A percentile compares a stretch with the other conserved stretches of the same genome.
These are phyloP conservation scores for Fistulinella prunicolor DNA, from an alignment of 768 basidiomycete genomes.

Conservation along the genomic window DNA sequence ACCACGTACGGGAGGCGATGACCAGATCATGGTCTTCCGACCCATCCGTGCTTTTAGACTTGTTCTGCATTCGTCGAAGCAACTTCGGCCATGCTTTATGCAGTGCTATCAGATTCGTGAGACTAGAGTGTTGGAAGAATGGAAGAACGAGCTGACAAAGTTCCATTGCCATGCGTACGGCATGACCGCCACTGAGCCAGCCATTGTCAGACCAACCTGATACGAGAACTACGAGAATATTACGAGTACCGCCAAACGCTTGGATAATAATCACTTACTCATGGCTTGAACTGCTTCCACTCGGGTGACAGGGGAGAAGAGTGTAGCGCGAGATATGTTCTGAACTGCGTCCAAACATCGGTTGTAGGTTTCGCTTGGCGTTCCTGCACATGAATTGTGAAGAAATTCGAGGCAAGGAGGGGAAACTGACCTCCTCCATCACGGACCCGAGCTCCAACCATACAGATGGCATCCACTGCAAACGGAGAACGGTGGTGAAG, in stretches of 20 bases:
- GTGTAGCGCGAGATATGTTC: slow-evolving; percentile 75
- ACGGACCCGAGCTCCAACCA: slow-evolving; percentile 87
- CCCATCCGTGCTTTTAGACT: slow-evolving; percentile 45
- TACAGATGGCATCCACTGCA: slow-evolving; percentile 88
- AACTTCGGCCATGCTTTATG: slow-evolving; percentile 90
- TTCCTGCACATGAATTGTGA: slow-evolving; percentile 42
- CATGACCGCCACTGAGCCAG: slow-evolving; percentile 94
- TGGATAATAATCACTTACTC: slow-evolving; percentile 52
- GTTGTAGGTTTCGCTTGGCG: slow-evolving; percentile 68
- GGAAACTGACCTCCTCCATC: slow-evolving; percentile 76
- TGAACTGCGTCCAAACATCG: slow-evolving; percentile 84
- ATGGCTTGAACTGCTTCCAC: slow-evolving; percentile 91
- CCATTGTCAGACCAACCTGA: slow-evolving; percentile 95
- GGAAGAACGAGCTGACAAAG: slow-evolving; percentile 53
- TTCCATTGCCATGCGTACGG: slow-evolving; percentile 97
- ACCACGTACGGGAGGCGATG: slow-evolving; percentile 84
- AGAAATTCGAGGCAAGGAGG: not conserved
- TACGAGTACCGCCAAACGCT: slow-evolving; percentile 1
- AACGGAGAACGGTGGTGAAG: slow-evolving; percentile 90
- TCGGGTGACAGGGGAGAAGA: slow-evolving; percentile 83
- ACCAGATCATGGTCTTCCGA: slow-evolving; percentile 76
- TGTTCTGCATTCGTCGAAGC: slow-evolving; percentile 70
- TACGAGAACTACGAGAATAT: slow-evolving; percentile 60
- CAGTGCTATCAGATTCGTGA: slow-evolving; percentile 52
- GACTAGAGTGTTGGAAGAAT: not conserved